Evolutionary conservation across 352 stramenopile species (phyloP), one percentile per base, ranked within the genome.

Genomic region (Phytophthora tubulina): DNA sequence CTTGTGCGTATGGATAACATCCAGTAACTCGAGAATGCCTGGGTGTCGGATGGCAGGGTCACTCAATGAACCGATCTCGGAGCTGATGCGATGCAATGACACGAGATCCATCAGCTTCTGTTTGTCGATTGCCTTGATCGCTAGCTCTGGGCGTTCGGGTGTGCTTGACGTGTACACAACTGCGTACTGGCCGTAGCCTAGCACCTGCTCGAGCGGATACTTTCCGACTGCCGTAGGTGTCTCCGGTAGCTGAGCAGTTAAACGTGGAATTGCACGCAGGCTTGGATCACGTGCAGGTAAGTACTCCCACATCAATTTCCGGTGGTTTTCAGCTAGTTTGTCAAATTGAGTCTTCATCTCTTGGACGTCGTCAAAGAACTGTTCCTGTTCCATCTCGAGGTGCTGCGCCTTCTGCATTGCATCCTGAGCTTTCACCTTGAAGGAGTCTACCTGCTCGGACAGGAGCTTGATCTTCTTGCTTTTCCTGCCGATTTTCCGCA

Each of bases 41-140:
- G 75, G 58, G 52, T 97, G 90, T 6, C 66, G 64, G 39, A 95
- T 70, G 3, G 50, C 51, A 14, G 79, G 74, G 62, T 92, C 89
- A n/a, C 73, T 76, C 7, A 97, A 65, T 21, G 91, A 84, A n/a
- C 79, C 52, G 49, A 97, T 90, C 76, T 97, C 92, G 3, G 81
- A 85, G 63, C 90, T 91, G 70, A 97, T 72, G 38, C 91, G 88
- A 42, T 92, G 68, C 15, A 96, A 72, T 32, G 86, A 86, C 13
- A 90, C 78, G 5, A 96, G 73, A 59, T 94, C 83, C 9, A 81
- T 59, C 13, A 97, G 81, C 51, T 92, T 95, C 27, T 88, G 79
- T 67, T 97, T 97, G 70, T 94, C 78, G 30, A 97, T 94, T 31
- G 88, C 83, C 66, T 97, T 97, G 48, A 97, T 70, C 1, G 91